Conservation (phyloP, 805 yeast species). For the Ogataea wickerhamii region DNA sequence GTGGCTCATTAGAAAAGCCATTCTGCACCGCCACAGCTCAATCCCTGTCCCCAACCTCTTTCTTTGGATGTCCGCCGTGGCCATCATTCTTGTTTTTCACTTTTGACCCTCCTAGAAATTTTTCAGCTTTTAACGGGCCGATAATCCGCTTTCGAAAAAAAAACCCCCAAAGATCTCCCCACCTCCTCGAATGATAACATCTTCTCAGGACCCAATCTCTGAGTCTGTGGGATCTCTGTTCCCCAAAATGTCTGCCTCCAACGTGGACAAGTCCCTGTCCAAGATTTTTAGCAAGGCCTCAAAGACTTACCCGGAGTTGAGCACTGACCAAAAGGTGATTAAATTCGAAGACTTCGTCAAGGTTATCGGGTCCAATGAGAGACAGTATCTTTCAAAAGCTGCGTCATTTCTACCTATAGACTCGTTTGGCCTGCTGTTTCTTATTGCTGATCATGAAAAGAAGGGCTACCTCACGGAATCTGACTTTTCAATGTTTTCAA, state of each 20-base stretch:
- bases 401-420: slow-evolving; percentile 43
- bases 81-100: too few relatives aligned
- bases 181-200: background rate
- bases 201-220: background rate
- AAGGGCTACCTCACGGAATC: slow-evolving; percentile 52
- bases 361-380: slow-evolving; percentile 45
- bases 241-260: slow-evolving; percentile 12
- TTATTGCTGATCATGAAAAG: slow-evolving; percentile 70
- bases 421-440: slow-evolving; percentile 68
- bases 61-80: too few relatives aligned
- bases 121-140: background rate
- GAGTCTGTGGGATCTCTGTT: background rate
- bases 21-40: too few relatives aligned
- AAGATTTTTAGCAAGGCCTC: slow-evolving; percentile 45
- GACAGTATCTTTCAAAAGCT: slow-evolving; percentile 25
- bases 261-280: slow-evolving; percentile 19
- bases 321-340: slow-evolving; percentile 30
- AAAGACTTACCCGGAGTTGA: slow-evolving; percentile 30
- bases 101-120: too few relatives aligned
- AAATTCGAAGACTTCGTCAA: slow-evolving; percentile 39
- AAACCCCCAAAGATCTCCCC: too few relatives aligned
- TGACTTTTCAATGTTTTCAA: slow-evolving; percentile 76
- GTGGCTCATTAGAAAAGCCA: too few relatives aligned
- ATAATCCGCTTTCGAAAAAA: background rate
- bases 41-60: too few relatives aligned